A percentile compares a stretch with the other conserved stretches of the same genome.
These are phyloP conservation scores for Paecilomyces fulvus DNA, from an alignment of 2,329 filamentous ascomycete species.

Conservation along the genomic window DNA sequence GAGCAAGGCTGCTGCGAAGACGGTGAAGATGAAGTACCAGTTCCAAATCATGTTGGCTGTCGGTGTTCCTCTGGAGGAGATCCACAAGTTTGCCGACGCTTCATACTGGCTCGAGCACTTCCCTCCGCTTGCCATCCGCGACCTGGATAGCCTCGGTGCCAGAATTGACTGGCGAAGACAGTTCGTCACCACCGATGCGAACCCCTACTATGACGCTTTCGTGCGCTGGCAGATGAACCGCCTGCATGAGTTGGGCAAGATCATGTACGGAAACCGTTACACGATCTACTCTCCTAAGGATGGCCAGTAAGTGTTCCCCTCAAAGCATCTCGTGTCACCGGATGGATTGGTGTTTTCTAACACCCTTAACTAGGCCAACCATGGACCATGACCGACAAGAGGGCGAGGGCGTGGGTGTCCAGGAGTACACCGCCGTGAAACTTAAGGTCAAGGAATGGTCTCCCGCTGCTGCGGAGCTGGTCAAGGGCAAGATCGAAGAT, in stretches of 20 bases:
- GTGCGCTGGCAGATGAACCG: slow-evolving; percentile 96
- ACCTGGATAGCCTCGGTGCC: slow-evolving; percentile 75
- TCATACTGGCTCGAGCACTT: slow-evolving; percentile 88
- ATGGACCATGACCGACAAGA: slow-evolving; percentile 79
- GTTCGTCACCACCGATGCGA: slow-evolving; percentile 91
- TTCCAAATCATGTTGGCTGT: slow-evolving; percentile 91
- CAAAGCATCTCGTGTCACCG: no score
- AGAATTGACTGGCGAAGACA: slow-evolving; percentile 89
- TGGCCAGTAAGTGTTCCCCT: slow-evolving; percentile 44
- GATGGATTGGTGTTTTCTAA: background rate
- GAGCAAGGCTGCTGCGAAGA: slow-evolving; percentile 83
- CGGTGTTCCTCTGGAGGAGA: slow-evolving; percentile 78
- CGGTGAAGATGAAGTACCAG: slow-evolving; percentile 89
- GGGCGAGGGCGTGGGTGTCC: slow-evolving; percentile 73
- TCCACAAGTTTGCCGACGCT: slow-evolving; percentile 89
- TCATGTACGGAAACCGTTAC: slow-evolving; percentile 87
- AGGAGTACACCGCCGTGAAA: slow-evolving; percentile 91
- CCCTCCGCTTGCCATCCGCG: slow-evolving; percentile 65
- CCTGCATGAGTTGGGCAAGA: slow-evolving; percentile 80
- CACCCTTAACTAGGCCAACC: slow-evolving; percentile 47
- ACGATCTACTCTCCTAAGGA: slow-evolving; percentile 91
- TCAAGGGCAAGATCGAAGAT: slow-evolving; percentile 70
- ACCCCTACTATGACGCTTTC: slow-evolving; percentile 94
- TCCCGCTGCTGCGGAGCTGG: slow-evolving; percentile 58
- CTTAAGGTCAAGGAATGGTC: slow-evolving; percentile 87